These are phyloP conservation scores for Ilyonectria sp. DNA, from an alignment of 2,329 filamentous ascomycete genomes.

Conservation along the genomic window DNA sequence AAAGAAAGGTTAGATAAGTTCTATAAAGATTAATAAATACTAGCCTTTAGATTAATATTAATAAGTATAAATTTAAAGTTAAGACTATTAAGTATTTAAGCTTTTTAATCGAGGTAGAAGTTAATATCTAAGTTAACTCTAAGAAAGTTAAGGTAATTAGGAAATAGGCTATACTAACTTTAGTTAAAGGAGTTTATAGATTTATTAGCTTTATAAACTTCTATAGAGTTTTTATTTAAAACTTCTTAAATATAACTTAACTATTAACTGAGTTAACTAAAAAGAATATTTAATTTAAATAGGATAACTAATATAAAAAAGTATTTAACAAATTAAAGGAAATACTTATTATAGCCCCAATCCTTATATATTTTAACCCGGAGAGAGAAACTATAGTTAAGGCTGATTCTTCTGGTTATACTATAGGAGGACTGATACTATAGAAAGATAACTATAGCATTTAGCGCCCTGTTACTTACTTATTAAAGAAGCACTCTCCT, in stretches of 20 bases:
- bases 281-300: too few relatives aligned
- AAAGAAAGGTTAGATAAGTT: not conserved
- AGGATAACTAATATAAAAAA: too few relatives aligned
- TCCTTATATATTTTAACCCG: too few relatives aligned
- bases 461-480: not conserved
- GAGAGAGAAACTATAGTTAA: too few relatives aligned
- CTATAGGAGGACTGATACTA: too few relatives aligned
- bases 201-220: not conserved
- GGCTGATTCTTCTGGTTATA: too few relatives aligned
- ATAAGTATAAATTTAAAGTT: not conserved
- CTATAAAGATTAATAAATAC: not conserved
- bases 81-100: not conserved
- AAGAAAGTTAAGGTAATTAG: not conserved
- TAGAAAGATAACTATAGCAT: too few relatives aligned
- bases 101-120: not conserved
- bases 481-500: not conserved
- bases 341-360: too few relatives aligned
- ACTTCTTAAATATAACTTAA: too few relatives aligned
- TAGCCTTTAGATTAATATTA: not conserved
- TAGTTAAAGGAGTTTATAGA: not conserved
- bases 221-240: not conserved
- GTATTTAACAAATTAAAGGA: too few relatives aligned
- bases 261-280: too few relatives aligned
- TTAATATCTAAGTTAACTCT: not conserved
- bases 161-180: not conserved